Conservation (phyloP, 2,329 filamentous ascomycete species). For the Balansia obtecta region DNA sequence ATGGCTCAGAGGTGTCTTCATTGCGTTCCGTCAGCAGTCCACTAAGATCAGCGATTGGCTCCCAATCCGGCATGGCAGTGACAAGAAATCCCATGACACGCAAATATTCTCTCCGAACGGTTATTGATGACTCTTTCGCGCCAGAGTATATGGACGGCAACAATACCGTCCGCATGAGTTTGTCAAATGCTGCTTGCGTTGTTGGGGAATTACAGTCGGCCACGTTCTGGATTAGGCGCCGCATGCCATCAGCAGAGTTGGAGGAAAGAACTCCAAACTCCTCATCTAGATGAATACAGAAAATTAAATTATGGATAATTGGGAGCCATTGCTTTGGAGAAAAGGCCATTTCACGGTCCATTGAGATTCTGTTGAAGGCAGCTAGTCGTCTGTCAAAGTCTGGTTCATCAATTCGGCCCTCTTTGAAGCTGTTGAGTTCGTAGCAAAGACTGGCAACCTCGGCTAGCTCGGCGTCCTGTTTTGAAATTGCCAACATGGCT, state of each 20-base stretch:
- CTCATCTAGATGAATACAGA: slow-evolving; percentile 72
- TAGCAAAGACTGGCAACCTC: slow-evolving; percentile 59
- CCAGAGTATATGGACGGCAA: slow-evolving; percentile 68
- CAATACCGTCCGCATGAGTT: slow-evolving; percentile 51
- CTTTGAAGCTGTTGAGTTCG: slow-evolving; percentile 69
- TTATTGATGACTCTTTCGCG: slow-evolving; percentile 65
- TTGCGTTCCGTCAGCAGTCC: slow-evolving; percentile 48
- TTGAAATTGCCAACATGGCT: slow-evolving; percentile 59
- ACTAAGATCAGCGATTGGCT: slow-evolving; percentile 60
- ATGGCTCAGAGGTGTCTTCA: slow-evolving; percentile 52
- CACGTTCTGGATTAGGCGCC: slow-evolving; percentile 60
- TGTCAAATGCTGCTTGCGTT: slow-evolving; percentile 32
- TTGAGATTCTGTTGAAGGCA: slow-evolving; percentile 64
- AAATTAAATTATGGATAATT: slow-evolving; percentile 79
- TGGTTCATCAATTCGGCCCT: slow-evolving; percentile 64
- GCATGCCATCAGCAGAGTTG: slow-evolving; percentile 72
- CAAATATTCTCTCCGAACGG: slow-evolving; percentile 73
- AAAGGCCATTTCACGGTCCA: slow-evolving; percentile 44
- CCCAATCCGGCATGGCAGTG: slow-evolving; percentile 55
- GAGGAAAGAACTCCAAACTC: slow-evolving; percentile 72
- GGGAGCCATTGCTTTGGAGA: slow-evolving; percentile 73
- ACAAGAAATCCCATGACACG: slow-evolving; percentile 70
- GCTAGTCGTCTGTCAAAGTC: slow-evolving; percentile 73
- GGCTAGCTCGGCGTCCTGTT: slow-evolving; percentile 45
- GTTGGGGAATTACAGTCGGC: slow-evolving; percentile 26